These are phyloP conservation scores for Brachypodium distachyon DNA, from an alignment of 202 grass and related monocot genomes.

Conservation along the genomic window DNA sequence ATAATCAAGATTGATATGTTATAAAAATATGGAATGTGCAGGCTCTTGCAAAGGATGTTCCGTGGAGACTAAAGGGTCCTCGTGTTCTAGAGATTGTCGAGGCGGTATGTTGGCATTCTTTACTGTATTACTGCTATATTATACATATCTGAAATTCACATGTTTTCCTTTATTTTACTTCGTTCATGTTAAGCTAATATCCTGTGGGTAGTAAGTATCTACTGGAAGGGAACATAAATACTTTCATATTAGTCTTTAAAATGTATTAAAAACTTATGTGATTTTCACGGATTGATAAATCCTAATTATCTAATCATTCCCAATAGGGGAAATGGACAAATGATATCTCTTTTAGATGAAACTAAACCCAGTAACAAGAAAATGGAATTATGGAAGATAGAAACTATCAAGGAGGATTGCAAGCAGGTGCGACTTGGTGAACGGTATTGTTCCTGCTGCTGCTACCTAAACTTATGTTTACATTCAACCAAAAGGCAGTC, in stretches of 20 bases:
- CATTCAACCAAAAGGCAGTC: background rate
- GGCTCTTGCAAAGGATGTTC: constrained; percentile 93
- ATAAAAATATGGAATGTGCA: constrained; percentile 37
- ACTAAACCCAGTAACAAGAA: background rate
- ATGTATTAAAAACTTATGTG: background rate
- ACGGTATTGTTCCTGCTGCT: background rate
- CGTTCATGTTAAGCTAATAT: no score
- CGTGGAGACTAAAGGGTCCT: constrained; percentile 86
- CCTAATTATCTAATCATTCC: background rate
- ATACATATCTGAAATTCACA: background rate
- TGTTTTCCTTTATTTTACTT: no score
- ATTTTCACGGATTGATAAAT: background rate
- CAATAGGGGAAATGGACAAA: background rate
- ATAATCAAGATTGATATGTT: background rate
- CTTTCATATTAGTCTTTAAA: background rate
- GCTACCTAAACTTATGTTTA: background rate
- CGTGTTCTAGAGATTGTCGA: constrained; percentile 78
- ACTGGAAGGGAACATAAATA: background rate
- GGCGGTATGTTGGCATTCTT: constrained; percentile 58
- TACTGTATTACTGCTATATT: background rate
- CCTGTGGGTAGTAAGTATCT: background rate
- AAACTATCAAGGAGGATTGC: background rate
- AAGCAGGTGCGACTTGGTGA: background rate
- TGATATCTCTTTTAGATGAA: background rate
- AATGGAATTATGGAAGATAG: background rate